Conservation (phyloP, 352 stramenopile species). For the Thalassiosira exigua region DNA sequence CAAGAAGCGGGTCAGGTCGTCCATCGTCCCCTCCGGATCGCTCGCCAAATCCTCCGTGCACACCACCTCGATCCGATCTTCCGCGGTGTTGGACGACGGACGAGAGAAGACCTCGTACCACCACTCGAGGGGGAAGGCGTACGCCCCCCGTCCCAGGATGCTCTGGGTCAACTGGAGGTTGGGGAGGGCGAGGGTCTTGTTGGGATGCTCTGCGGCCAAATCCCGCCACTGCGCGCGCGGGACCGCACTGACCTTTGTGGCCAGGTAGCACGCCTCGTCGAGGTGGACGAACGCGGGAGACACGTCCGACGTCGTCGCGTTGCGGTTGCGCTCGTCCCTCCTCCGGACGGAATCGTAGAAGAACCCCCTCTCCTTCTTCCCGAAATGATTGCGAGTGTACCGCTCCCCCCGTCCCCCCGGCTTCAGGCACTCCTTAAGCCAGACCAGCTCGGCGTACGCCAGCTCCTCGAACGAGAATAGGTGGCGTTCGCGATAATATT, state of each 20-base stretch:
- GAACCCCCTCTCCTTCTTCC: slow-evolving; percentile 27
- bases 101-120: slow-evolving; percentile 82
- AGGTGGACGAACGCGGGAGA: slow-evolving; percentile 64
- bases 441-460: slow-evolving; percentile 67
- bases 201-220: slow-evolving; percentile 56
- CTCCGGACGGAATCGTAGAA: slow-evolving; percentile 37
- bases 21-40: slow-evolving; percentile 45
- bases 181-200: slow-evolving; percentile 65
- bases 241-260: slow-evolving; percentile 48
- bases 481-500: slow-evolving; percentile 66
- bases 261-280: slow-evolving; percentile 75
- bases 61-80: slow-evolving; percentile 72
- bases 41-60: slow-evolving; percentile 78
- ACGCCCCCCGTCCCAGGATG: slow-evolving; percentile 75
- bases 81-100: slow-evolving; percentile 8
- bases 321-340: slow-evolving; percentile 14
- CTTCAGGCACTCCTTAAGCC: slow-evolving; percentile 62
- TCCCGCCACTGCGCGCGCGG: slow-evolving; percentile 67
- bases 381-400: slow-evolving; percentile 29
- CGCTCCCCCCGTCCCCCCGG: slow-evolving; percentile 51
- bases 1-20: slow-evolving; percentile 68
- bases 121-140: slow-evolving; percentile 81
- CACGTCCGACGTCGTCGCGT: neutral
- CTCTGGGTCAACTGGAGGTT: slow-evolving; percentile 77
- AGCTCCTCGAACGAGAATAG: slow-evolving; percentile 81